Evolutionary conservation across 352 stramenopile species (phyloP), one percentile per base, ranked within the genome.

Genomic region (Phytophthora rubi): DNA sequence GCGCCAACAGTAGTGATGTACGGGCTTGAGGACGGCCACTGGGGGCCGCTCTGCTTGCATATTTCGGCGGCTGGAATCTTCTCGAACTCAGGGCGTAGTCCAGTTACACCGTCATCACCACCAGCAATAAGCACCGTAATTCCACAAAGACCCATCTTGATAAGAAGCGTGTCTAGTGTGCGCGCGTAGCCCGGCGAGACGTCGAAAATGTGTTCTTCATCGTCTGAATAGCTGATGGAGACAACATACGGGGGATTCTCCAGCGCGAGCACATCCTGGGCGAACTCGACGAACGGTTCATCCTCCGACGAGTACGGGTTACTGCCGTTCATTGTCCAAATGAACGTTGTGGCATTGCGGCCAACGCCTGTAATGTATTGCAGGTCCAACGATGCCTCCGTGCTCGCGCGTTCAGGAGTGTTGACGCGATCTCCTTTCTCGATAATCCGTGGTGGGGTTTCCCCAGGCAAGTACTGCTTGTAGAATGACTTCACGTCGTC

Each of bases 1-100:
- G 88, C 94, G 26, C 94, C 94, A 7, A 98, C 93, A 0, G 91
- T 83, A 3, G 90, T 97, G 62, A 98, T 86, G 73, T 98, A 98
- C 12, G 94, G 93, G 51, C 88, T 97, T 8, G 76, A 82, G 10
- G 81, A 88, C 13, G 89, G 86, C 86, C 86, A 95, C 62, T 95
- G 85, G 2, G 89, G 86, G 0, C 82, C 86, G 55, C 81, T 77
- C 59, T 89, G 77, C 39, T 79, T 74, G 70, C 87, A 96, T 12
- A 82, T 83, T 21, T 93, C 71, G 26, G 80, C 75, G 1, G 47
- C 30, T 0, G 79, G 59, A 0, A 94, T 56, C 23, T 93, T 89
- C 23, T 82, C 61, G 18, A 94, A 90, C 61, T 91, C 81, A 33
- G 85, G 67, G 6, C 77, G 85, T 30, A 95, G 62, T 23, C 87